Evolutionary conservation across 2,329 filamentous ascomycete species (phyloP), one percentile per base, ranked within the genome.

Genomic region (Cryoendolithus antarcticus): DNA sequence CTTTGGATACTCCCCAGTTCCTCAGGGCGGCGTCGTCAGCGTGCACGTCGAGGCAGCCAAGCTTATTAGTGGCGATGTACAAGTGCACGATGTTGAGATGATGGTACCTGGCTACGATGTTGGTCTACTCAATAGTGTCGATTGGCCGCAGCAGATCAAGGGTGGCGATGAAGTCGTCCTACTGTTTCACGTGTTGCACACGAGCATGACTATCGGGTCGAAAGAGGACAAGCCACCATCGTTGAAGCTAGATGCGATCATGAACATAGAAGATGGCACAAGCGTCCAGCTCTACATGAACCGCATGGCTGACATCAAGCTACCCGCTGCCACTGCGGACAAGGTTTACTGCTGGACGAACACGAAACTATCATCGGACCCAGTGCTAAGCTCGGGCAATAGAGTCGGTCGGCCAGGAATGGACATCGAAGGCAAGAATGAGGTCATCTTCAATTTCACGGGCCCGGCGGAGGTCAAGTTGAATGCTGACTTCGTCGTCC

Each of bases 161-260:
- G 74, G 81, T 10, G 78, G 82, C 49, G 83, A 89, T 53, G 81
- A 86, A 56, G 64, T 85, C 44, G 82, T 80, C 2, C 77, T 86
- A 49, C 65, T 88, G 38, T 89, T 85, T 62, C 74, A 46, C 31
- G 31, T 52, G 5, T 30, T 32, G 30, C 10, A 32, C 10, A 32
- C 10, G 30, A 32, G 30, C 19, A 21, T 21, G 19, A 21, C 19
- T 21, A 21, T 21, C 19, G 19, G 19, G 19, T 21, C 19, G 12
- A 32, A 30, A 28, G 15, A 35, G 34, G 24, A 30, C 3, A 39
- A 39, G 9, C 6, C 24, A 11, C 28, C 29, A 29, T 21, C 3
- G 12, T 8, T 7, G 37, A 38, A 4, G 9, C 35, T 2, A 41
- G 37, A 9, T 33, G 42, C n/a, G 35, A 50, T 21, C 19, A 21